Evolutionary conservation across 148 eudicot genomes (phyloP).

Genomic region (Agrostemma githago): DNA sequence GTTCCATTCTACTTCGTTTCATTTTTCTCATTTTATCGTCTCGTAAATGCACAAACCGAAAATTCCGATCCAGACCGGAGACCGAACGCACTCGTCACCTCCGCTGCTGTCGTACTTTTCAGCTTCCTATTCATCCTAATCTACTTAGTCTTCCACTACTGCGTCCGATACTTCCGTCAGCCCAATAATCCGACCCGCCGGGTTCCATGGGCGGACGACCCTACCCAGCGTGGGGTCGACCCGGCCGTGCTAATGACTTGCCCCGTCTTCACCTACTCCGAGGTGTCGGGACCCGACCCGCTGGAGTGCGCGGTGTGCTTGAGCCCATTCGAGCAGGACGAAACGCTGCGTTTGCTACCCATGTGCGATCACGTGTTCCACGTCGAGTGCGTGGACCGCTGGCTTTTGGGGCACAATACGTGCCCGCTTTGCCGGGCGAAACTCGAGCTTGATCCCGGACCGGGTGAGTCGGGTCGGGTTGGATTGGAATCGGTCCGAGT

Average conservation of each 20-base stretch:
- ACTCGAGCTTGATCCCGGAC: not conserved
- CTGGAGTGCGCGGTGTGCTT: slow-evolving; percentile 39
- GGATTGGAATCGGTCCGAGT: not conserved
- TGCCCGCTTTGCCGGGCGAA: slow-evolving; percentile 24
- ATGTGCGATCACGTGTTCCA: slow-evolving; percentile 42
- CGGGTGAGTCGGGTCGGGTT: not conserved
- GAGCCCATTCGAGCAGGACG: slow-evolving; percentile 25
- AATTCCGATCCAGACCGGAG: too few species aligned
- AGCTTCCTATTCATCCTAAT: too few species aligned
- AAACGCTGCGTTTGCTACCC: slow-evolving; percentile 33
- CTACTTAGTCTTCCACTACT: too few species aligned
- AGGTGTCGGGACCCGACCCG: slow-evolving; percentile 17
- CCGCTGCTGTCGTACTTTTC: too few species aligned
- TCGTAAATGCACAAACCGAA: too few species aligned
- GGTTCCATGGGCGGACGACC: too few species aligned
- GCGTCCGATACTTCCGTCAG: too few species aligned
- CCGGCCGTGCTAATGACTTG: slow-evolving; percentile 22
- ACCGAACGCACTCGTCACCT: too few species aligned
- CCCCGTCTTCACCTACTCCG: slow-evolving; percentile 23
- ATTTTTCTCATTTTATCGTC: too few species aligned
- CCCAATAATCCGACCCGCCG: too few species aligned
- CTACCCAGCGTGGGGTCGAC: slow-evolving; percentile 7
- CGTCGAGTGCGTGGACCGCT: slow-evolving; percentile 33
- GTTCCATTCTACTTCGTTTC: too few species aligned
- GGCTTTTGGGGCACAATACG: slow-evolving; percentile 32